These are phyloP conservation scores for Rubus idaeus DNA, from an alignment of 306 rosid species.

Conservation along the genomic window DNA sequence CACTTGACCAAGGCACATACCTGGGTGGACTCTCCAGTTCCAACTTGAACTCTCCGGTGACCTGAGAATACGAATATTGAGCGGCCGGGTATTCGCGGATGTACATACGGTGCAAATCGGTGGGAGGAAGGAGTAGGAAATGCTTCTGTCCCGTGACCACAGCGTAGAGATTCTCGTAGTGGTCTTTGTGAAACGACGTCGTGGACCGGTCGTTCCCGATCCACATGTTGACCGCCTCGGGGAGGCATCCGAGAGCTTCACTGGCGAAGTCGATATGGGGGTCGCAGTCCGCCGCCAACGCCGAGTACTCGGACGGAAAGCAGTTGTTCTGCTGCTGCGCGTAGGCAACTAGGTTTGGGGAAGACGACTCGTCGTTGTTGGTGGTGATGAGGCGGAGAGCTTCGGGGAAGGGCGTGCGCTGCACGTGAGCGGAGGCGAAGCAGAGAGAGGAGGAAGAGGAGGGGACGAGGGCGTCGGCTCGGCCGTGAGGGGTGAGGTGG, in stretches of 20 bases:
- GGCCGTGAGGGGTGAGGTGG: conserved; percentile 82
- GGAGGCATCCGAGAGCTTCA: conserved; percentile 58
- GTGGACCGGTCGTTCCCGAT: conserved; percentile 56
- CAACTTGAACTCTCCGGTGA: conserved; percentile 52
- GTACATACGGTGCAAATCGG: conserved; percentile 77
- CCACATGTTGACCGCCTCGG: conserved; percentile 86
- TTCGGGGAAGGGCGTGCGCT: conserved; percentile 26
- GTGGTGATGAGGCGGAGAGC: conserved; percentile 38
- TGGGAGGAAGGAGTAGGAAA: conserved; percentile 74
- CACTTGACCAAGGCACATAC: conserved; percentile 84
- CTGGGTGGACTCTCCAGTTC: conserved; percentile 59
- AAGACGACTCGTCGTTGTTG: not conserved
- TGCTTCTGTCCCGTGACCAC: conserved; percentile 73
- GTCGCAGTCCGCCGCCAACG: conserved; percentile 59
- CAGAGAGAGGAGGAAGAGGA: conserved; percentile 25
- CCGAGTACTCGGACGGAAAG: conserved; percentile 58
- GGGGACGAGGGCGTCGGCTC: conserved; percentile 58
- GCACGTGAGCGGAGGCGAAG: conserved; percentile 43
- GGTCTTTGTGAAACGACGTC: conserved; percentile 79
- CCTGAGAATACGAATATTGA: conserved; percentile 53
- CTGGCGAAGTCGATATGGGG: conserved; percentile 65
- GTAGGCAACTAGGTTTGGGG: conserved; percentile 44
- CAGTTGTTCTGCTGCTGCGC: conserved; percentile 85
- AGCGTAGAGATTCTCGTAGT: conserved; percentile 82
- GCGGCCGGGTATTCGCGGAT: conserved; percentile 65